Percentiles rank a stretch among this genome's conserved stretches.
Conservation (phyloP, 2,329 filamentous ascomycete genomes). For the Xylaria sp. region DNA sequence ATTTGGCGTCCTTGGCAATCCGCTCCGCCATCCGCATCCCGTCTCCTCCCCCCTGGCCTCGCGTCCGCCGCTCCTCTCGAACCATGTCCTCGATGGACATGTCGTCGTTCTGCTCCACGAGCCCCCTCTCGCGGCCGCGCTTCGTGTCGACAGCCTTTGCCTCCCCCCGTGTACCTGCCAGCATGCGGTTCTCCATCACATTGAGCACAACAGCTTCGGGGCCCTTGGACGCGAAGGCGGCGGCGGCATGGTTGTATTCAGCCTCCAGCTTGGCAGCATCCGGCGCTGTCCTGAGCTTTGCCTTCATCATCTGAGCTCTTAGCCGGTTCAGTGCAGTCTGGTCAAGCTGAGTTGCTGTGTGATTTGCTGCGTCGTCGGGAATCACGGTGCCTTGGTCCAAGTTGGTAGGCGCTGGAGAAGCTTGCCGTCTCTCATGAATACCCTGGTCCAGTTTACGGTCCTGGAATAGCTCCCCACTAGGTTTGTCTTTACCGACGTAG, state of each 20-base stretch:
- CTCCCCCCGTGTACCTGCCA: conserved; percentile 74
- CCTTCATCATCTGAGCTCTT: conserved; percentile 94
- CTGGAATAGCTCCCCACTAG: conserved; percentile 81
- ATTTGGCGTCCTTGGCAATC: conserved; percentile 91
- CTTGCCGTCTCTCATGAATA: conserved; percentile 42
- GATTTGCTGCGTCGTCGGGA: conserved; percentile 53
- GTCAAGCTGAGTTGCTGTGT: conserved; percentile 62
- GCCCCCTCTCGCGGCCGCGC: conserved; percentile 80
- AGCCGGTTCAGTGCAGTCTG: conserved; percentile 84
- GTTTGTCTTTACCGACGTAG: conserved; percentile 83
- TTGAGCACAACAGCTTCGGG: conserved; percentile 77
- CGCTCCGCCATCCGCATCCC: conserved; percentile 83
- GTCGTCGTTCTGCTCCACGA: conserved; percentile 88
- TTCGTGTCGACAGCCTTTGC: conserved; percentile 78
- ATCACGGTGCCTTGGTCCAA: conserved; percentile 60
- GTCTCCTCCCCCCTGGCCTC: conserved; percentile 76
- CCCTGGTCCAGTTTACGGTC: conserved; percentile 68
- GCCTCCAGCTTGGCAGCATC: conserved; percentile 77
- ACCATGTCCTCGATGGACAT: conserved; percentile 98
- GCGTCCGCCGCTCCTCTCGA: conserved; percentile 85
- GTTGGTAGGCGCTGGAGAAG: conserved; percentile 36
- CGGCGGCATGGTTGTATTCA: conserved; percentile 78
- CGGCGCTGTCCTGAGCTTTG: conserved; percentile 78
- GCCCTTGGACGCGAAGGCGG: conserved; percentile 58
- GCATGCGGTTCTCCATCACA: conserved; percentile 85